Percentiles rank a stretch among this genome's conserved stretches.
These are phyloP conservation scores for Lentinula sp. DNA, from an alignment of 768 basidiomycete species.

Conservation along the genomic window DNA sequence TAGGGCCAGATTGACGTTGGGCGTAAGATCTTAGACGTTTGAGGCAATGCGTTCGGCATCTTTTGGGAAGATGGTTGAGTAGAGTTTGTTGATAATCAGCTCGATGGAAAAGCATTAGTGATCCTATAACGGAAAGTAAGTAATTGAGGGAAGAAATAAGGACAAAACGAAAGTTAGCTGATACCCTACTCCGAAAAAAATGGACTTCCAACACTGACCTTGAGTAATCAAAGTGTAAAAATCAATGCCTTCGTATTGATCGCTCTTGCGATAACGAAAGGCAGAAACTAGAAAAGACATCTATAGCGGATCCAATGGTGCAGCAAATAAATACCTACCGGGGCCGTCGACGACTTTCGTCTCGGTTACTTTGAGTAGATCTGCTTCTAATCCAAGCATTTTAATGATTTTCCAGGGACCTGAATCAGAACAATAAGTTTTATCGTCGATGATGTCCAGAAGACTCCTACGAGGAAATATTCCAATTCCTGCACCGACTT, in stretches of 20 bases:
- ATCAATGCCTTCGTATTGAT: slow-evolving; percentile 46
- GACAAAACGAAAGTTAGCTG: not conserved
- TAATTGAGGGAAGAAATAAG: not conserved
- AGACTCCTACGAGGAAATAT: slow-evolving; percentile 37
- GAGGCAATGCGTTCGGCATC: slow-evolving; percentile 40
- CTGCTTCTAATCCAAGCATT: slow-evolving; percentile 40
- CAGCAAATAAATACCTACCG: slow-evolving; percentile 20
- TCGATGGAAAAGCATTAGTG: slow-evolving; percentile 52
- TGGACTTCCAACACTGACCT: slow-evolving; percentile 30
- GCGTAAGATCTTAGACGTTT: slow-evolving; percentile 57
- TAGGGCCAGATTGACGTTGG: slow-evolving; percentile 33
- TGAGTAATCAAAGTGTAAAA: slow-evolving; percentile 51
- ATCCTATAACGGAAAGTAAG: slow-evolving; percentile 29
- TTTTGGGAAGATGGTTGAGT: slow-evolving; percentile 39
- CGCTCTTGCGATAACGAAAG: slow-evolving; percentile 57
- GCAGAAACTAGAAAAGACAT: slow-evolving; percentile 32
- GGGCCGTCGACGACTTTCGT: slow-evolving; percentile 31
- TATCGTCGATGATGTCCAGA: slow-evolving; percentile 9
- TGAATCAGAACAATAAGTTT: slow-evolving; percentile 9
- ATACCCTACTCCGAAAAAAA: slow-evolving; percentile 8
- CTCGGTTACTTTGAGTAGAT: slow-evolving; percentile 33
- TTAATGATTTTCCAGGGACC: slow-evolving; percentile 45
- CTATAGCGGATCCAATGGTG: not conserved
- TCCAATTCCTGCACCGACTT: slow-evolving; percentile 60
- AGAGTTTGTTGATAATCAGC: slow-evolving; percentile 61